Evolutionary conservation across 306 rosid genomes (phyloP).

Genomic region (Rosa lucieae): DNA sequence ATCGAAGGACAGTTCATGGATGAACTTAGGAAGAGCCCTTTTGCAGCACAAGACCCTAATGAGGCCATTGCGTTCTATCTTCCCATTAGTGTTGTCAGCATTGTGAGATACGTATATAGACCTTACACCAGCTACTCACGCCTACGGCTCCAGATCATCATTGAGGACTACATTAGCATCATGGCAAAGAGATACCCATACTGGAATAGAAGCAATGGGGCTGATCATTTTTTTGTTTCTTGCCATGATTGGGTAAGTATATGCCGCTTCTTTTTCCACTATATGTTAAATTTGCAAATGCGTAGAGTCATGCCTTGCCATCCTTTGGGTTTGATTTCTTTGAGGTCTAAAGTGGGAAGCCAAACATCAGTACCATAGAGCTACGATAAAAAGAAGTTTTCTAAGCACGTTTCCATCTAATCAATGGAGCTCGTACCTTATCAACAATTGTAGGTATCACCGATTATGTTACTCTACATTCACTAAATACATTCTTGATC

Average conservation of each 20-base stretch:
- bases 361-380: not conserved
- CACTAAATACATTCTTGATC: no score
- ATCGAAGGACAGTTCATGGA: slow-evolving; percentile 73
- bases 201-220: slow-evolving; percentile 64
- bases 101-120: slow-evolving; percentile 45
- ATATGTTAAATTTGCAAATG: not conserved
- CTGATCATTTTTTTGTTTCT: slow-evolving; percentile 60
- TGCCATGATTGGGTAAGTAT: slow-evolving; percentile 70
- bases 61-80: slow-evolving; percentile 53
- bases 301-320: not conserved
- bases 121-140: slow-evolving; percentile 36
- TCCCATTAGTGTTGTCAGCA: slow-evolving; percentile 52
- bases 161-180: slow-evolving; percentile 32
- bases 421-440: no score
- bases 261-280: not conserved
- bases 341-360: not conserved
- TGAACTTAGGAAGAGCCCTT: slow-evolving; percentile 40
- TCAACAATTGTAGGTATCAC: no score
- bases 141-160: slow-evolving; percentile 22
- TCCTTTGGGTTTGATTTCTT: not conserved
- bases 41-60: slow-evolving; percentile 35
- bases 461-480: no score
- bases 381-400: not conserved
- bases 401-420: not conserved
- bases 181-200: slow-evolving; percentile 34